These are phyloP conservation scores for Wickerhamomyces queroliae DNA, from an alignment of 805 yeast species.

Conservation along the genomic window DNA sequence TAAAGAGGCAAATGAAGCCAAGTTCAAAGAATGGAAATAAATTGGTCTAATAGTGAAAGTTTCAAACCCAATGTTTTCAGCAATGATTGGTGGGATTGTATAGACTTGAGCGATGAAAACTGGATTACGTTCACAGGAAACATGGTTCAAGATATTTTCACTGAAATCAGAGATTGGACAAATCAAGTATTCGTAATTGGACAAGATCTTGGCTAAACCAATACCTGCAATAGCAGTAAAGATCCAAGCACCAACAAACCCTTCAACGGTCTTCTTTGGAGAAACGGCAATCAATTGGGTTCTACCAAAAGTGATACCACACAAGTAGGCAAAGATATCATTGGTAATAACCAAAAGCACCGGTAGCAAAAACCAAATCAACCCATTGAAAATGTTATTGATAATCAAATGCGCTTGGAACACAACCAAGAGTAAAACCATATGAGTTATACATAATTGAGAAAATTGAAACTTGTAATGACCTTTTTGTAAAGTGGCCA, in stretches of 20 bases:
- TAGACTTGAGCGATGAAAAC: conserved; percentile 80
- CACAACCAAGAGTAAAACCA: conserved; percentile 85
- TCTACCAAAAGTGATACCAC: conserved; percentile 94
- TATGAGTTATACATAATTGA: conserved; percentile 88
- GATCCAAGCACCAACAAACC: conserved; percentile 96
- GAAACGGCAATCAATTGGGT: conserved; percentile 91
- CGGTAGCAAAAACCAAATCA: conserved; percentile 93
- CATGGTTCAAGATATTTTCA: conserved; percentile 51
- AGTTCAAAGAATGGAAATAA: conserved; percentile 78
- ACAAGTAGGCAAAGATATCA: conserved; percentile 93
- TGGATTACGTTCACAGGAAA: conserved; percentile 80
- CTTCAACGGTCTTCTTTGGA: conserved; percentile 97
- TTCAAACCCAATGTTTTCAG: conserved; percentile 39
- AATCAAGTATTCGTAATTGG: conserved; percentile 67
- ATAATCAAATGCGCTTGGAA: conserved; percentile 92
- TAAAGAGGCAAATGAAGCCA: conserved; percentile 92
- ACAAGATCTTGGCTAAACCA: conserved; percentile 55
- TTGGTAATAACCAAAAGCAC: conserved; percentile 88
- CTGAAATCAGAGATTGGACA: conserved; percentile 79
- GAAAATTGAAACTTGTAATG: conserved; percentile 89
- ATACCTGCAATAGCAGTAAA: conserved; percentile 79
- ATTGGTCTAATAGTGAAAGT: conserved; percentile 72
- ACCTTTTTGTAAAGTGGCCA: conserved; percentile 83
- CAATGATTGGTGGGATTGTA: conserved; percentile 65
- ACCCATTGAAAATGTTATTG: conserved; percentile 81